Conservation (phyloP, 2,329 filamentous ascomycete species). For the Ascosphaera pollenicola region DNA sequence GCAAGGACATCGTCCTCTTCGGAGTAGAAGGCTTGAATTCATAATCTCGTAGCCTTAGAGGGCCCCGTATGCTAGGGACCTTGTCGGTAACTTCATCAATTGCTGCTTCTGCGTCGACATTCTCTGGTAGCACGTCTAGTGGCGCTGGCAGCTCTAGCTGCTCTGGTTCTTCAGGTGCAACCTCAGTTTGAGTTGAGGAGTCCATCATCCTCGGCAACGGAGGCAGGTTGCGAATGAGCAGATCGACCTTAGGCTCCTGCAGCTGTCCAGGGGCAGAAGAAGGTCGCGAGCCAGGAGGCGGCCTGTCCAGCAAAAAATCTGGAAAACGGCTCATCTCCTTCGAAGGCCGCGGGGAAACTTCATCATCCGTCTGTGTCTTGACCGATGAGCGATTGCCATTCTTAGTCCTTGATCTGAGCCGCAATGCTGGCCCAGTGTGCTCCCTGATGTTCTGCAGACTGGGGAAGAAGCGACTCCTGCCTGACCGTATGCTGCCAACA, state of each 20-base stretch:
- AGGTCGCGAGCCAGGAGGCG: background rate
- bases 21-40: background rate
- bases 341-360: background rate
- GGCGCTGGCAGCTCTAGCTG: background rate
- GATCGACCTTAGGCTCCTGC: background rate
- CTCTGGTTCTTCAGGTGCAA: background rate
- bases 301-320: background rate
- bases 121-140: background rate
- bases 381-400: background rate
- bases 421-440: background rate
- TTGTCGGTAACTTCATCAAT: background rate
- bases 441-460: slow-evolving; percentile 1
- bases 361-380: background rate
- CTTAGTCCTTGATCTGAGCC: background rate
- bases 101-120: background rate
- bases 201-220: background rate
- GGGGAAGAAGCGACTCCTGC: background rate
- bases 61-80: background rate
- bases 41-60: background rate
- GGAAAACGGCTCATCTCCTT: background rate
- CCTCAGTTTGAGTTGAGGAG: background rate
- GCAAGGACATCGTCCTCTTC: background rate
- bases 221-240: background rate
- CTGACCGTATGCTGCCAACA: background rate
- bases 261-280: slow-evolving; percentile 1